A percentile compares a stretch with the other conserved stretches of the same genome.
Evolutionary conservation across 805 yeast genomes (phyloP).

Genomic region (Grigorovia humatica): DNA sequence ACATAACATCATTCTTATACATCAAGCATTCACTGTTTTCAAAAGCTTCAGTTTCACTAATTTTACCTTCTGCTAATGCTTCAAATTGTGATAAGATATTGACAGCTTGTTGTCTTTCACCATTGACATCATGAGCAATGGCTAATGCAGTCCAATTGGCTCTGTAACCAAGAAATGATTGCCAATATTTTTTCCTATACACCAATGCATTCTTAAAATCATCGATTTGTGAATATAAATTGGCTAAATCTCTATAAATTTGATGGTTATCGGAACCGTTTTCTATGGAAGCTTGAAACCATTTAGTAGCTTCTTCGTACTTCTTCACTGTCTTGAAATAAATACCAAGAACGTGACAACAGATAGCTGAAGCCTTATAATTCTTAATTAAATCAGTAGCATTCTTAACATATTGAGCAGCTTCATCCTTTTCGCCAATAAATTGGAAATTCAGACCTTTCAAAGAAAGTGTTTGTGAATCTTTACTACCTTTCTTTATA

Average conservation of each 20-base stretch:
- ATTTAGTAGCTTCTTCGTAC: slow-evolving; percentile 67
- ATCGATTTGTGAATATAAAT: slow-evolving; percentile 70
- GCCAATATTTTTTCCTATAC: slow-evolving; percentile 60
- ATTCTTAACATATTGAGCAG: slow-evolving; percentile 46
- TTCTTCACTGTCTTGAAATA: slow-evolving; percentile 61
- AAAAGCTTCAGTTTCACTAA: slow-evolving; percentile 53
- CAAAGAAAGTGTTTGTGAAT: slow-evolving; percentile 73
- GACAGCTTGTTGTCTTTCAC: slow-evolving; percentile 58
- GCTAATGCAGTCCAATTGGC: slow-evolving; percentile 89
- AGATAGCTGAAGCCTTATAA: slow-evolving; percentile 45
- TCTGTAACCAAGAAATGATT: slow-evolving; percentile 67
- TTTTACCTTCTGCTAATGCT: slow-evolving; percentile 55
- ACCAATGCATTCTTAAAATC: slow-evolving; percentile 53
- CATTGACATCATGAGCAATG: slow-evolving; percentile 69
- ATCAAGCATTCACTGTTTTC: slow-evolving; percentile 77
- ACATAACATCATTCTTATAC: slow-evolving; percentile 59
- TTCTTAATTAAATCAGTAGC: slow-evolving; percentile 50
- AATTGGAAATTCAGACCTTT: slow-evolving; percentile 65
- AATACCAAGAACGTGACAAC: slow-evolving; percentile 79
- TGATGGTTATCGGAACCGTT: slow-evolving; percentile 71
- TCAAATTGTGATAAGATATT: slow-evolving; percentile 69
- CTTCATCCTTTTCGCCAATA: slow-evolving; percentile 51
- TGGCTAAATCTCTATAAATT: slow-evolving; percentile 71
- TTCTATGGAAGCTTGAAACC: slow-evolving; percentile 64
- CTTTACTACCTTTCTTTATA: slow-evolving; percentile 63